Conservation (phyloP, 2,329 filamentous ascomycete genomes). For the Fusarium anguioides region DNA sequence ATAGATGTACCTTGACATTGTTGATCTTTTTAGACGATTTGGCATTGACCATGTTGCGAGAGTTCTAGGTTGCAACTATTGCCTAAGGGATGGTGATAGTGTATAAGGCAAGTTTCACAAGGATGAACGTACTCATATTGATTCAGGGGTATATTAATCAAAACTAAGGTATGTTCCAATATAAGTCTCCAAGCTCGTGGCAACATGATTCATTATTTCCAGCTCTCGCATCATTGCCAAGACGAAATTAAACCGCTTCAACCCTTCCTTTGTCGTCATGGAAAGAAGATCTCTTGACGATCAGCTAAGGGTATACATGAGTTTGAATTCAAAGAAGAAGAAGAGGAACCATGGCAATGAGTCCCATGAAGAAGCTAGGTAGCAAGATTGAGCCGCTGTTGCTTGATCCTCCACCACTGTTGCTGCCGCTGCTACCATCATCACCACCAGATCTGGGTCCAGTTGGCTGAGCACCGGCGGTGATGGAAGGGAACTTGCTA, state of each 20-base stretch:
- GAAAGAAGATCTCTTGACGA: background rate
- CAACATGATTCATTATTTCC: constrained; percentile 24
- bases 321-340: constrained; percentile 39
- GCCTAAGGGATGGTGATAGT: background rate
- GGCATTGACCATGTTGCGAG: background rate
- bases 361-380: constrained; percentile 39
- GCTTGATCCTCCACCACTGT: background rate
- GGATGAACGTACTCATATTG: background rate
- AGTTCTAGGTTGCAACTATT: background rate
- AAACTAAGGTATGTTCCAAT: constrained; percentile 2
- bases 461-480: constrained; percentile 16
- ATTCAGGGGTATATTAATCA: constrained; percentile 23
- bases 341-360: constrained; percentile 43
- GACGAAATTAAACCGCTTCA: background rate
- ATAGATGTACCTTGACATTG: constrained; percentile 23
- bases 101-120: background rate
- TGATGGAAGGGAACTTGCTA: constrained; percentile 7
- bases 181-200: background rate
- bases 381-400: constrained; percentile 30
- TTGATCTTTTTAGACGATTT: background rate
- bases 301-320: background rate
- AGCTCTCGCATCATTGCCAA: background rate
- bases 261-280: too few species aligned
- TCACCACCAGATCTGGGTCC: constrained; percentile 31
- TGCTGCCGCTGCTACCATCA: constrained; percentile 10